Evolutionary conservation across 2,329 filamentous ascomycete species (phyloP).

Genomic region (Botrytis galanthina): DNA sequence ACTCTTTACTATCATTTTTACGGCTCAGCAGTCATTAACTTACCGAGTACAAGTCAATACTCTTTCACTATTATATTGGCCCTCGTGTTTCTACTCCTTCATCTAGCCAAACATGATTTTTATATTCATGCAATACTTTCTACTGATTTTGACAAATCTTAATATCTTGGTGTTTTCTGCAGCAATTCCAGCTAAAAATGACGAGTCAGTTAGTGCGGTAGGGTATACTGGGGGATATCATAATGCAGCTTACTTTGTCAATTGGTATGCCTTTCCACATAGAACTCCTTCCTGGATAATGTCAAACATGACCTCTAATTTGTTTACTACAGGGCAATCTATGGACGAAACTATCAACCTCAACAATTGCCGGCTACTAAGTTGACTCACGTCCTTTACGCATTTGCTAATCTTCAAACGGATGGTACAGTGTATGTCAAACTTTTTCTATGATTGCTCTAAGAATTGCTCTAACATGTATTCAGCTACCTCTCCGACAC

Average conservation of each 20-base stretch:
- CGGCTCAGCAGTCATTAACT: not conserved
- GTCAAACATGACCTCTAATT: not conserved
- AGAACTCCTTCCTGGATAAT: not conserved
- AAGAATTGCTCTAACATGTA: slow-evolving; percentile 19
- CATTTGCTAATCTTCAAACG: slow-evolving; percentile 73
- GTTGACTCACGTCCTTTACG: slow-evolving; percentile 75
- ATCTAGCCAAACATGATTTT: not conserved
- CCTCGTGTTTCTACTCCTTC: not conserved
- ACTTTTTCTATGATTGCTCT: slow-evolving; percentile 50
- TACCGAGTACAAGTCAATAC: not conserved
- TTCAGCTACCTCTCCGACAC: slow-evolving; percentile 61
- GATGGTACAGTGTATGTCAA: slow-evolving; percentile 67
- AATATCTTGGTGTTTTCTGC: not conserved
- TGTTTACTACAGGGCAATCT: slow-evolving; percentile 57
- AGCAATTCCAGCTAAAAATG: not conserved
- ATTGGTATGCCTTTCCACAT: slow-evolving; percentile 40
- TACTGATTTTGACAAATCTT: not conserved
- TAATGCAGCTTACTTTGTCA: slow-evolving; percentile 31
- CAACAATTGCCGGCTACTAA: slow-evolving; percentile 66
- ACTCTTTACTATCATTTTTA: not conserved
- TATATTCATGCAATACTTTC: not conserved
- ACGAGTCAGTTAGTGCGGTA: not conserved
- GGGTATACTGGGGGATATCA: slow-evolving; percentile 16
- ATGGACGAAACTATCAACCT: slow-evolving; percentile 69
- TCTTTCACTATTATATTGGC: not conserved